phyloP scores from a whole-genome alignment of 2,329 filamentous ascomycete species.

The Curvularia sp. region DNA sequence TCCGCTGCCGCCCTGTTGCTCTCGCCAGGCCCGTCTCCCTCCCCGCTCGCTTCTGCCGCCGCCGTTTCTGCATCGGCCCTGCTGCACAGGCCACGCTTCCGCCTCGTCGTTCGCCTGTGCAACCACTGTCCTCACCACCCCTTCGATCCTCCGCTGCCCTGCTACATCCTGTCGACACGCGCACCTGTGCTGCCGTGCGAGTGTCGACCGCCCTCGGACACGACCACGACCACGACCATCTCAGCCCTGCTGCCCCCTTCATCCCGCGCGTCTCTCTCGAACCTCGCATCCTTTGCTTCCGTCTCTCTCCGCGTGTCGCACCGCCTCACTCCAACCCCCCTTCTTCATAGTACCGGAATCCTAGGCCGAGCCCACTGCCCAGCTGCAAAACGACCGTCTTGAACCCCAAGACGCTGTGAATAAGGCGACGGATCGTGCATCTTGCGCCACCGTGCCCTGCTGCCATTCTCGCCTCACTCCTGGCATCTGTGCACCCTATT shows the following conservation, averaged over 20 bases:
- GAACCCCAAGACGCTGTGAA: constrained; percentile 26
- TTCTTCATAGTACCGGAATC: constrained; percentile 13
- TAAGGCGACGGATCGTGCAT: constrained; percentile 21
- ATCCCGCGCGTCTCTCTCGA: constrained; percentile 19
- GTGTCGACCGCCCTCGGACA: not conserved
- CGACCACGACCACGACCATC: constrained; percentile 18
- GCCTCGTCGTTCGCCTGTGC: constrained; percentile 29
- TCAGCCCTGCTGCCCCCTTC: constrained; percentile 13
- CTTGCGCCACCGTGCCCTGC: constrained; percentile 18
- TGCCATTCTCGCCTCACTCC: constrained; percentile 14
- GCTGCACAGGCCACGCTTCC: constrained; percentile 33
- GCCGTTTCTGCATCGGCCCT: constrained; percentile 30
- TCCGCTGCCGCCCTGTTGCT: not conserved
- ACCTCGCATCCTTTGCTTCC: constrained; percentile 7
- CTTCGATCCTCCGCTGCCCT: constrained; percentile 33
- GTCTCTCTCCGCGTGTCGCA: constrained; percentile 4
- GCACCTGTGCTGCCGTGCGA: no score
- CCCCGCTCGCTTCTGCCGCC: constrained; percentile 25
- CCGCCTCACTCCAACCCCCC: no score
- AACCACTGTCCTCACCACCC: constrained; percentile 28
- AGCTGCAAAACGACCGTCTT: constrained; percentile 28
- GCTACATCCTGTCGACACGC: constrained; percentile 36
- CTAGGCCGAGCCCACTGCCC: constrained; percentile 30
- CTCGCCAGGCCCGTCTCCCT: constrained; percentile 12
- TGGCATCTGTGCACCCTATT: constrained; percentile 4